Evolutionary conservation across 2,329 filamentous ascomycete species (phyloP).

Genomic region (Setomelanomma holmii): DNA sequence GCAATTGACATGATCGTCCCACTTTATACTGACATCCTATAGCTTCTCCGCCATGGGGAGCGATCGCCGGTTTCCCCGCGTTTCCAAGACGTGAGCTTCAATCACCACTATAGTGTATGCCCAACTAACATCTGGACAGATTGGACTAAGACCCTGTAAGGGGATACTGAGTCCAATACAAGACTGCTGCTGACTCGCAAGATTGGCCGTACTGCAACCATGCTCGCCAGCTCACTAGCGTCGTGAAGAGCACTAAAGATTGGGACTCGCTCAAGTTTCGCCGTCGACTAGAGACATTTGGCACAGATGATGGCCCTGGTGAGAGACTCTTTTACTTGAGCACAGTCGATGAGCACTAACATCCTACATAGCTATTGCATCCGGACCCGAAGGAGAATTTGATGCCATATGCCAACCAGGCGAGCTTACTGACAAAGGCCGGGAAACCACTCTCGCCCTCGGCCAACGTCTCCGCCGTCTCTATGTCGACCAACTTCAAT

Average conservation of each 20-base stretch:
- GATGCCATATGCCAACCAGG: slow-evolving; percentile 72
- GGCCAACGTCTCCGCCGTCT: slow-evolving; percentile 57
- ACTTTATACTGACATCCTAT: slow-evolving; percentile 9
- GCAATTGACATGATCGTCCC: background rate
- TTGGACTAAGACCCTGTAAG: slow-evolving; percentile 45
- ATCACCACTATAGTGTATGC: background rate
- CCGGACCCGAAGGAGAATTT: slow-evolving; percentile 72
- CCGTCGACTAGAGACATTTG: slow-evolving; percentile 84
- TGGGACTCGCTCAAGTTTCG: slow-evolving; percentile 69
- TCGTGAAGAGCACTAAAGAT: slow-evolving; percentile 63
- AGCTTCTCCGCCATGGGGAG: slow-evolving; percentile 60
- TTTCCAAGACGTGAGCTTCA: slow-evolving; percentile 75
- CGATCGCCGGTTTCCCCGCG: slow-evolving; percentile 87
- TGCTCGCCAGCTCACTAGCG: slow-evolving; percentile 72
- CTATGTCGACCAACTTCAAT: slow-evolving; percentile 58
- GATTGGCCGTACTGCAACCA: slow-evolving; percentile 92
- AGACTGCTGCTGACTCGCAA: slow-evolving; percentile 26
- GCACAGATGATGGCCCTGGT: slow-evolving; percentile 64
- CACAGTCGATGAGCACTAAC: too few species aligned
- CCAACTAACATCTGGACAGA: slow-evolving; percentile 23
- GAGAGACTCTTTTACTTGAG: background rate
- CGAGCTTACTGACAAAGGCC: slow-evolving; percentile 59
- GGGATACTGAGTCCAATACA: background rate
- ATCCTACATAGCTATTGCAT: slow-evolving; percentile 61
- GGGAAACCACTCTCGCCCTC: slow-evolving; percentile 57